Conservation (phyloP, 2,329 filamentous ascomycete genomes). For the Ophiosphaerella herpotricha region DNA sequence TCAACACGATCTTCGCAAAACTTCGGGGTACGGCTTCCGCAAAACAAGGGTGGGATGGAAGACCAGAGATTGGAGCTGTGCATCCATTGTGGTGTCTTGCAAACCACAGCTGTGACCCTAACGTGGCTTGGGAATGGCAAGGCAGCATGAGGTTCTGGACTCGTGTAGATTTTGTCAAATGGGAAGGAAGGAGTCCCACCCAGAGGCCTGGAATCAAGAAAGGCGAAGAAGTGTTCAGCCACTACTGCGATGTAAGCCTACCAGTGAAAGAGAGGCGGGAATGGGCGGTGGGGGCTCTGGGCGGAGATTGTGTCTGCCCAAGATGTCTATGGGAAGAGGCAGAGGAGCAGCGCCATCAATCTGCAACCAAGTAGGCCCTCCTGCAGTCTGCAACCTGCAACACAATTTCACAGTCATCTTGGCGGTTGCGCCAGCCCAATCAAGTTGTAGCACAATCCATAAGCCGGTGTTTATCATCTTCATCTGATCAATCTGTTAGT, state of each 20-base stretch:
- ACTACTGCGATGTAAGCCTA: conserved; percentile 88
- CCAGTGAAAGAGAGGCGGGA: conserved; percentile 80
- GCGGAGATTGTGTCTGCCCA: conserved; percentile 84
- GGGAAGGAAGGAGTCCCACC: conserved; percentile 42
- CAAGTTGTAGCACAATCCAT: too few species aligned
- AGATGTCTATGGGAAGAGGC: conserved; percentile 74
- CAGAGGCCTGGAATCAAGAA: conserved; percentile 66
- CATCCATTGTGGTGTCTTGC: conserved; percentile 96
- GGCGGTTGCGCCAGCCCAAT: too few species aligned
- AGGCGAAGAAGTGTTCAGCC: conserved; percentile 86
- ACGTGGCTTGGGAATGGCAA: conserved; percentile 93
- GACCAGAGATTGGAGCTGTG: conserved; percentile 89
- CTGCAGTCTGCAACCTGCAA: too few species aligned
- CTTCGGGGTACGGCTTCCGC: conserved; percentile 90
- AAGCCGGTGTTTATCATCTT: too few species aligned
- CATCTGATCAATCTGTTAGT: too few species aligned
- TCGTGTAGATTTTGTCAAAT: conserved; percentile 61
- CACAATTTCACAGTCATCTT: too few species aligned
- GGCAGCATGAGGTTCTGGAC: conserved; percentile 74
- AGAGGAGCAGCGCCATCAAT: neutral
- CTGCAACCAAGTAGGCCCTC: too few species aligned
- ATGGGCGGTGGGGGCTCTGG: conserved; percentile 86
- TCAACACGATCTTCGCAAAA: conserved; percentile 91
- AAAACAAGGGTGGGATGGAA: conserved; percentile 69
- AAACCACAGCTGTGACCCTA: conserved; percentile 95